Conservation (phyloP, 192 early-diverging fungal species). For the Coemansia sp. region DNA sequence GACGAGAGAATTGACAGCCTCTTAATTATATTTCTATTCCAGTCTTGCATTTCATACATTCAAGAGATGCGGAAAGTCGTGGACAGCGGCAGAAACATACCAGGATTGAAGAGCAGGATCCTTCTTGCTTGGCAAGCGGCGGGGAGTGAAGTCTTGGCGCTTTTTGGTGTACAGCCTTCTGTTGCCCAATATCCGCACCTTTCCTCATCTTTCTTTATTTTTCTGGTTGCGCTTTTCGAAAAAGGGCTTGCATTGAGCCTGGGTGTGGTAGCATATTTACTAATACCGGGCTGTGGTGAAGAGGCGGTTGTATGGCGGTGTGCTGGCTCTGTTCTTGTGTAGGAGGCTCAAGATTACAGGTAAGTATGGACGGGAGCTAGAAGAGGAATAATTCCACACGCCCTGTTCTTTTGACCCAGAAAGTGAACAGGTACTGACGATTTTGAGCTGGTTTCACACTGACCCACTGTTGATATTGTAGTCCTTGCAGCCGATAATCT, state of each 20-base stretch:
- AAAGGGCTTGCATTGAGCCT: background rate
- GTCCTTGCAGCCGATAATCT: constrained; percentile 91
- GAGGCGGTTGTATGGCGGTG: background rate
- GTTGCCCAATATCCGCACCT: background rate
- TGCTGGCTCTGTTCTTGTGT: constrained; percentile 2
- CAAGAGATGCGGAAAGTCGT: too few species aligned
- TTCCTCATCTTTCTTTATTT: constrained; percentile 3
- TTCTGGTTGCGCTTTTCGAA: background rate
- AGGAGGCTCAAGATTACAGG: constrained; percentile 49
- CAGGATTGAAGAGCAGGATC: background rate
- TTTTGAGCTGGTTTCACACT: background rate
- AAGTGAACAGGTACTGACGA: background rate
- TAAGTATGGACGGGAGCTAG: constrained; percentile 6
- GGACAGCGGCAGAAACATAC: too few species aligned
- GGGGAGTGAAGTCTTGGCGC: background rate
- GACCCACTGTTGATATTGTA: constrained; percentile 16
- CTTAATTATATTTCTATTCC: background rate
- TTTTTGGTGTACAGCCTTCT: background rate
- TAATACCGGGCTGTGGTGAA: background rate
- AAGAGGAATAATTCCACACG: too few species aligned
- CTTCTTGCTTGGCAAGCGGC: too few species aligned
- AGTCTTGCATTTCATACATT: background rate
- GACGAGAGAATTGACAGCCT: background rate
- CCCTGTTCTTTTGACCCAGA: too few species aligned
- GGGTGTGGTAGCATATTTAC: background rate